A percentile compares a stretch with the other conserved stretches of the same genome.
phyloP scores from a whole-genome alignment of 805 yeast genomes.

The Ascoidea asiatica region DNA sequence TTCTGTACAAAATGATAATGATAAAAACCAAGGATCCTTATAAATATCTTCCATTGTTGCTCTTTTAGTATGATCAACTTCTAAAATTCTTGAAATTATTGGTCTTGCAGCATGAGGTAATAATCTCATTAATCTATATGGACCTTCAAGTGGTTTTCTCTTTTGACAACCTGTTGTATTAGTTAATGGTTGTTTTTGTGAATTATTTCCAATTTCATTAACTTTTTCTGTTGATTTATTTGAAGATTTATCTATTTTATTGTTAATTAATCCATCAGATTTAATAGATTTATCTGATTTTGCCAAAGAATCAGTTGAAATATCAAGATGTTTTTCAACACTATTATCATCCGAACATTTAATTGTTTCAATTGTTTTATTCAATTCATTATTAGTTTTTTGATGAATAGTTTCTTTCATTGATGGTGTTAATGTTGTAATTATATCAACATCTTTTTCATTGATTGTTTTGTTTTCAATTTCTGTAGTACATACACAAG shows the following conservation, averaged over 20 bases:
- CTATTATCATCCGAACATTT: slow-evolving; percentile 13
- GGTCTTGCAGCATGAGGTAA: slow-evolving; percentile 80
- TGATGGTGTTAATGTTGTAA: not conserved
- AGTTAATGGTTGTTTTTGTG: slow-evolving; percentile 15
- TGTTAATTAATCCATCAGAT: too few relatives aligned
- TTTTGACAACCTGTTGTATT: slow-evolving; percentile 22
- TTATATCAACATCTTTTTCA: slow-evolving; percentile 2
- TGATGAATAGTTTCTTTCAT: not conserved
- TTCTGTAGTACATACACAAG: too few relatives aligned
- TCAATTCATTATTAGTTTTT: not conserved
- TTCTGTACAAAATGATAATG: slow-evolving; percentile 48
- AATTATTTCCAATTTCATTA: too few relatives aligned
- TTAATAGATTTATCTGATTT: slow-evolving; percentile 22
- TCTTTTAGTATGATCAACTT: slow-evolving; percentile 44
- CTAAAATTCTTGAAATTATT: slow-evolving; percentile 50
- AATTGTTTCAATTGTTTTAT: slow-evolving; percentile 4
- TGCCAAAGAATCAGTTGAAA: slow-evolving; percentile 14
- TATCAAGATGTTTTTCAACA: slow-evolving; percentile 8
- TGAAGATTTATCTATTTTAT: too few relatives aligned
- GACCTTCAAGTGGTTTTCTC: slow-evolving; percentile 64
- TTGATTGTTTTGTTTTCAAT: slow-evolving; percentile 1
- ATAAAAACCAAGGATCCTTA: slow-evolving; percentile 57
- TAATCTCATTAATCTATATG: slow-evolving; percentile 67
- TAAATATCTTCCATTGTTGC: slow-evolving; percentile 56
- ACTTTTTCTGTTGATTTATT: too few relatives aligned